Percentiles rank a stretch among this genome's conserved stretches.
Evolutionary conservation across 2,329 filamentous ascomycete genomes (phyloP).

Genomic region (Talaromyces sp.): DNA sequence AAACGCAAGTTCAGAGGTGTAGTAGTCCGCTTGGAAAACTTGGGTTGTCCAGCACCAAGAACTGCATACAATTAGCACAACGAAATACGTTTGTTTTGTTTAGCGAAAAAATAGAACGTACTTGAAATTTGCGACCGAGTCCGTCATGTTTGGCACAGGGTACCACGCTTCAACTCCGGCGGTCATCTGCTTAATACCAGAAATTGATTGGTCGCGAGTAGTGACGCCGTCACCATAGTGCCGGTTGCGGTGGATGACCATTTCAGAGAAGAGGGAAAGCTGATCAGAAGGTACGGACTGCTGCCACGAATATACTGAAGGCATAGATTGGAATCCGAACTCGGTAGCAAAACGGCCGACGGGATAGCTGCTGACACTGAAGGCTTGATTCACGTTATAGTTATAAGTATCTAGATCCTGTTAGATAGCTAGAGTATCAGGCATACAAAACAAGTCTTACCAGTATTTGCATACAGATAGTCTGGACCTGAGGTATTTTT

Average conservation of each 20-base stretch:
- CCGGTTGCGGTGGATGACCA: not conserved
- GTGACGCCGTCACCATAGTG: not conserved
- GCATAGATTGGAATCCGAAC: constrained; percentile 72
- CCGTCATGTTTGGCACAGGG: not conserved
- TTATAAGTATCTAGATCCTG: not conserved
- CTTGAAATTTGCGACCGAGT: not conserved
- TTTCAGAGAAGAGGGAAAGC: not conserved
- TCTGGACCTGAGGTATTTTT: not conserved
- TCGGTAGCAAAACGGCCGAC: constrained; percentile 70
- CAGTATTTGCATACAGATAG: not conserved
- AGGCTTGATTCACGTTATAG: not conserved
- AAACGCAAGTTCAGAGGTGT: not conserved
- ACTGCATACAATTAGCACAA: not conserved
- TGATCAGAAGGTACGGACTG: not conserved
- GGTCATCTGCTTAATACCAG: not conserved
- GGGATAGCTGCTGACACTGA: not conserved
- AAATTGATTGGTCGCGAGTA: not conserved
- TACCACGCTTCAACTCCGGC: not conserved
- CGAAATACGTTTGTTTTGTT: not conserved
- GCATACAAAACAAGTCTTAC: not conserved
- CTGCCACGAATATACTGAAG: not conserved
- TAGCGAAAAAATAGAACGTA: not conserved
- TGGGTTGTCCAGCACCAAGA: constrained; percentile 1
- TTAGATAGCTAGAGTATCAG: not conserved
- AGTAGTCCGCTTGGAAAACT: not conserved